These are phyloP conservation scores for Trichoderma atrobrunneum DNA, from an alignment of 2,329 filamentous ascomycete species.

Conservation along the genomic window DNA sequence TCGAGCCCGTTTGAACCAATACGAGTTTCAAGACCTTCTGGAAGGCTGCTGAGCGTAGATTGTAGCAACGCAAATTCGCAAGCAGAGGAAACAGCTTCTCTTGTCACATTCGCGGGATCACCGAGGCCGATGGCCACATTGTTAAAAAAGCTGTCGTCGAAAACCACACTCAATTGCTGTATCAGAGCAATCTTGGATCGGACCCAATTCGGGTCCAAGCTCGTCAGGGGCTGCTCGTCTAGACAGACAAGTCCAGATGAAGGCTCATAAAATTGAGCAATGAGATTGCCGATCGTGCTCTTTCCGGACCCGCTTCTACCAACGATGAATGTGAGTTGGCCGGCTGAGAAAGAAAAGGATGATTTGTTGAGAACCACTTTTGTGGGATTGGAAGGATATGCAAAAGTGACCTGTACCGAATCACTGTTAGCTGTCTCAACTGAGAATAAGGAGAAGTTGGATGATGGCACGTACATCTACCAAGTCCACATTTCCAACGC, in stretches of 20 bases:
- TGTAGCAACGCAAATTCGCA: constrained; percentile 68
- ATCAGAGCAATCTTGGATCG: constrained; percentile 75
- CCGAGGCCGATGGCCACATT: constrained; percentile 74
- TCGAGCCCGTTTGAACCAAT: constrained; percentile 67
- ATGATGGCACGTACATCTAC: constrained; percentile 53
- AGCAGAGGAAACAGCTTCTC: constrained; percentile 57
- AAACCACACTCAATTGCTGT: constrained; percentile 78
- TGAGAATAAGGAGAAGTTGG: background rate
- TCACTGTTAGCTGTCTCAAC: constrained; percentile 21
- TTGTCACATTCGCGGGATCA: constrained; percentile 46
- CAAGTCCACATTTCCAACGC: constrained; percentile 67
- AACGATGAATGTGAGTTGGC: constrained; percentile 75
- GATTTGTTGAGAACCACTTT: constrained; percentile 58
- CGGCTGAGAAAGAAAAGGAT: constrained; percentile 67
- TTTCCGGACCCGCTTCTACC: constrained; percentile 90
- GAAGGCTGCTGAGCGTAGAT: constrained; percentile 63
- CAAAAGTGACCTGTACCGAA: constrained; percentile 65
- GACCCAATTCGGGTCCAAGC: constrained; percentile 68
- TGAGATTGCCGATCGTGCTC: constrained; percentile 78
- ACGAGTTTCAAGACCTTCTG: constrained; percentile 67
- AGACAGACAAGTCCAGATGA: constrained; percentile 63
- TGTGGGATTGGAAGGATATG: constrained; percentile 70
- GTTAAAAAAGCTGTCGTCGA: constrained; percentile 72
- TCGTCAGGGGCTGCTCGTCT: constrained; percentile 61
- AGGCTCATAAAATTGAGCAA: constrained; percentile 74